Base-by-base conservation (phyloP, 2,329 filamentous ascomycete species). In the Neonectria ditissima region DNA sequence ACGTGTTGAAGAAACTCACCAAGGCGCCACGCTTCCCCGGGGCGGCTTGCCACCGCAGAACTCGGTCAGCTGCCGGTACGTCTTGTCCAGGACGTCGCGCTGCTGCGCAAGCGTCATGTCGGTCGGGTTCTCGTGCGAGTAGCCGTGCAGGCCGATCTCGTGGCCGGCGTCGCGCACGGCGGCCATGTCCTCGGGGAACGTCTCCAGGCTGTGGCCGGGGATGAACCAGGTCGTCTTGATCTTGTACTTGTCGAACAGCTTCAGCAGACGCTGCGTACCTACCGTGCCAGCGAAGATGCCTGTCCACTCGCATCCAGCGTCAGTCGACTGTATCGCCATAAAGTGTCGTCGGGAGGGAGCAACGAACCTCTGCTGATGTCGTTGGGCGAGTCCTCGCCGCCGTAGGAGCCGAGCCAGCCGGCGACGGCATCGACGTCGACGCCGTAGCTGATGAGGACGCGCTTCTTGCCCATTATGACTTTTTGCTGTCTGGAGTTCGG, bases 341-440 rank as follows among this genome's bases (percentile, higher is more conserved):
- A 24, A 14, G 13, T 5, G 4, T 32, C 13, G n/a, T 13, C 3
- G 5, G n/a, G 5, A 14, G n/a, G 9, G 10, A 5, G n/a, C n/a
- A 2, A 30, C 63, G 65, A 71, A 86, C 89, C 89, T 82, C 90
- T 83, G 73, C 86, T 89, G 68, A 93, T 92, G 69, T 93, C 91
- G 72, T 85, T 91, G 1, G 86, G 88, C 8, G 86, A 90, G 73
- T 93, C 91, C 75, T 93, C 86, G 39, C 91, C 90, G 16, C 89
- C 89, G 71, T 94, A 93, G 0, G 87, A 91, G 1, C 91, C 91
- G 0, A 93, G 81, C 91, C 91, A 93, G 9, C 91, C 90, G 1
- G 90, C 87, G 2, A 93, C 89, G n/a, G 90, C 91, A 67, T 93
- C 91, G 26, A 93, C 89, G 65, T 93, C 91, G 24, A 93, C 88